Base-by-base conservation (phyloP, 331 rosid genomes). In the Phaseolus coccineus region DNA sequence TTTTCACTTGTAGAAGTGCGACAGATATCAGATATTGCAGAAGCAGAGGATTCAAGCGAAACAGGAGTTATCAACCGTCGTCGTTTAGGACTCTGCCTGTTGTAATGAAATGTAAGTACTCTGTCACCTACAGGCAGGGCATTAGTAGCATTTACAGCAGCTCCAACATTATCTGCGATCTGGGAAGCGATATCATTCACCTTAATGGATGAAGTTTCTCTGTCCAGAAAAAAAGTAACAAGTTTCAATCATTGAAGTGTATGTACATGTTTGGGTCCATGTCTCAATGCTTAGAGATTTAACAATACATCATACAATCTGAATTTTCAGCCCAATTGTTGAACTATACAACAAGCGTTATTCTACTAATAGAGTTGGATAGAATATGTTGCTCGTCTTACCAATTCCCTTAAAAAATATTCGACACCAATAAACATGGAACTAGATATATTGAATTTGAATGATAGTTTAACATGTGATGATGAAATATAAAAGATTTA, bases 151-250 rank as follows among this genome's bases (percentile, higher is more conserved):
- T 87, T 92, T 74, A 93, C 96, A 71, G 99, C 99, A n/a, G 93
- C 94, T 84, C 90, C 90, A 77, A 95, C 97, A 78, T 90, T 90
- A 51, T 86, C 90, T 57, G 97, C 90, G 80, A 95, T 93, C 90
- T 92, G 93, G 77, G 97, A 90, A 68, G 99, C 93, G 55, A 91
- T 89, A 87, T 95, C 96, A 73, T 92, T 90, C 88, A 95, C 99
- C 91, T 92, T 92, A 73, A 91, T 95, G 65, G 96, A 92, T 46
- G 97, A 92, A 55, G 99, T 95, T 84, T 95, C 97, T 89, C 99
- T 95, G 91, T 59, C 77, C 76, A 81, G 31, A 69, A 51, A 86
- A 69, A 82, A 78, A 81, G 46, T 68, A 74, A 73, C 44, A 62
- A 86, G 85, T 78, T 77, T 61, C 55, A 71, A 78, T 57, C 33